phyloP scores from a whole-genome alignment of 306 rosid species.

The Ormosia emarginata region DNA sequence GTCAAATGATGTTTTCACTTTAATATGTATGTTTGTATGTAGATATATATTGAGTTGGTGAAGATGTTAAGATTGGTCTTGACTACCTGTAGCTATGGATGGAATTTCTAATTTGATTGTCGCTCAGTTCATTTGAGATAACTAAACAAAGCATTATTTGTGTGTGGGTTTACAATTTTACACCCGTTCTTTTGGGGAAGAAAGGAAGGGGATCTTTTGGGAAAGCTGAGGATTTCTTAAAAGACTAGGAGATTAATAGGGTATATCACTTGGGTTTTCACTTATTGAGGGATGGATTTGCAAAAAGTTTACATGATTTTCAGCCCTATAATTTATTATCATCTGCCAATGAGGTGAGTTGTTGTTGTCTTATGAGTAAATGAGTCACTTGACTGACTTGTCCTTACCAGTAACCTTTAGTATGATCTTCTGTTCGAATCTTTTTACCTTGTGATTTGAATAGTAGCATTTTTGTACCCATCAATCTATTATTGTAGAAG shows the following conservation, averaged over 20 bases:
- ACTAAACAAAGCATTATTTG: background rate
- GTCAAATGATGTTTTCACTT: slow-evolving; percentile 5
- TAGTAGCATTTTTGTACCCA: background rate
- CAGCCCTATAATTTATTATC: background rate
- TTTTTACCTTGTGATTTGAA: background rate
- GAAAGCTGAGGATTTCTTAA: background rate
- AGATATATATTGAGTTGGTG: background rate
- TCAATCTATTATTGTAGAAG: background rate
- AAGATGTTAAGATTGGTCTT: background rate
- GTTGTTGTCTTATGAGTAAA: background rate
- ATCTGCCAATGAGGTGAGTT: background rate
- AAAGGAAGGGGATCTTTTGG: background rate
- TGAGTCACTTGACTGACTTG: background rate
- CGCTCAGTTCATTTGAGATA: background rate
- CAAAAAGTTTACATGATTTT: background rate
- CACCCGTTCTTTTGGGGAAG: background rate
- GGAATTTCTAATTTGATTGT: background rate
- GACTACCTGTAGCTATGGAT: background rate
- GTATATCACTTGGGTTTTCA: background rate
- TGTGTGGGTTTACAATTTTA: background rate
- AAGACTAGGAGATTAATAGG: background rate
- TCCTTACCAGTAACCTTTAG: background rate
- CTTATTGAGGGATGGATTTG: background rate
- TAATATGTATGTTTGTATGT: background rate
- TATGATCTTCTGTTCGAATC: background rate